phyloP scores from a whole-genome alignment of 306 rosid species.

The Gynostemma pentaphyllum region DNA sequence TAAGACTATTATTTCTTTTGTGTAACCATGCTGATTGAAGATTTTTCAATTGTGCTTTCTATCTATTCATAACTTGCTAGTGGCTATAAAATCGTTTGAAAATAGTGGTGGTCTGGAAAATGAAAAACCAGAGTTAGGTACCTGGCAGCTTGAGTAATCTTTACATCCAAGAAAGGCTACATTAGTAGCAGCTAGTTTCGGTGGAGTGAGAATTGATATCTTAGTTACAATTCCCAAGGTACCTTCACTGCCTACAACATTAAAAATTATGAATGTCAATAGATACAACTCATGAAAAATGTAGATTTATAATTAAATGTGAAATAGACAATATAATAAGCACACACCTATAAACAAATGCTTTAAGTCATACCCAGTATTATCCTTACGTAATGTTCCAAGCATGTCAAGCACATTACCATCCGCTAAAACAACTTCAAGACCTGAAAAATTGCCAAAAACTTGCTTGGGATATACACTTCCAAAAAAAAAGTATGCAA shows the following conservation, averaged over 20 bases:
- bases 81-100: neutral
- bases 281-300: slow-evolving; percentile 5
- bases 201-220: slow-evolving; percentile 86
- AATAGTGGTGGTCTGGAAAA: neutral
- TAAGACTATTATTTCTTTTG: neutral
- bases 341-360: slow-evolving; percentile 82
- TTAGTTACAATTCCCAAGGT: slow-evolving; percentile 91
- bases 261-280: slow-evolving; percentile 11
- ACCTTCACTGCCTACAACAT: slow-evolving; percentile 88
- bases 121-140: slow-evolving; percentile 7
- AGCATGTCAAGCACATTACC: slow-evolving; percentile 92
- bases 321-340: slow-evolving; percentile 1
- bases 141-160: slow-evolving; percentile 83
- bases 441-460: slow-evolving; percentile 36
- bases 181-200: slow-evolving; percentile 68
- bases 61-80: neutral
- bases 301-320: slow-evolving; percentile 10
- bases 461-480: slow-evolving; percentile 13
- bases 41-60: neutral
- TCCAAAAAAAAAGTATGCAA: neutral
- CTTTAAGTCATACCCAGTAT: slow-evolving; percentile 89
- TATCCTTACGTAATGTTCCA: slow-evolving; percentile 82
- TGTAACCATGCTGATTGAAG: neutral
- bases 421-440: slow-evolving; percentile 88
- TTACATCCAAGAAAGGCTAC: slow-evolving; percentile 79